Base-by-base conservation (phyloP, 2,329 filamentous ascomycete genomes). In the Aspergillus niger region DNA sequence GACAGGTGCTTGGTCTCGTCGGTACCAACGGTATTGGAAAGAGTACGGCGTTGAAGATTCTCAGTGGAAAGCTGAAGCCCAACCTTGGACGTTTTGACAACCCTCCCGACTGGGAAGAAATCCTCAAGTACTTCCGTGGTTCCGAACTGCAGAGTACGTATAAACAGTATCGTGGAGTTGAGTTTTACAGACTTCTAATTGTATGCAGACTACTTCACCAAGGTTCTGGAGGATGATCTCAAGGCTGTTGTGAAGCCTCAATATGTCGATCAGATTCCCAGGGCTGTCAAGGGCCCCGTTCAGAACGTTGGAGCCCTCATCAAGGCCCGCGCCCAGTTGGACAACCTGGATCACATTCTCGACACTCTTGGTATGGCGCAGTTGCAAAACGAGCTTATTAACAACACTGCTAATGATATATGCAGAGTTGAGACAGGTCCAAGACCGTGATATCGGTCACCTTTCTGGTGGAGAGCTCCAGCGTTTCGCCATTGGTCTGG, bases 1-100 rank as follows among this genome's bases (percentile, higher is more conserved):
- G 95, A 64, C 92, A 98, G 76, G 96, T 99, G 30, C 82, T 99
- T 60, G 95, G 95, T 83, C 85, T 99, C 55, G 96, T 99, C 48
- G 96, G 95, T 78, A 98, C 95, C 71, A 99, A 99, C 87, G 95
- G 96, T 92, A 99, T 98, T 72, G 95, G 95, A 80, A 99, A 99
- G 87, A 97, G 92, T 82, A 99, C 95, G n/a, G 96, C 95, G 8
- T 83, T 99, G 78, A 99, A 99, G 85, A 97, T 99, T 77, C 88
- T 99, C 72, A 96, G 92, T 73, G 95, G 95, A 75, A 99, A 98
- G 82, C 85, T 99, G 73, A 99, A 99, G 87, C 95, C 95, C 62
- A 99, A 99, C 79, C 79, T 99, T 80, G 95, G 96, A 67, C 86
- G 90, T 75, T 97, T 91, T 76, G 93, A 98, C 69, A 96, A 98